phyloP scores from a whole-genome alignment of 108 stramenopile genomes.

The Skeletonema grethae region DNA sequence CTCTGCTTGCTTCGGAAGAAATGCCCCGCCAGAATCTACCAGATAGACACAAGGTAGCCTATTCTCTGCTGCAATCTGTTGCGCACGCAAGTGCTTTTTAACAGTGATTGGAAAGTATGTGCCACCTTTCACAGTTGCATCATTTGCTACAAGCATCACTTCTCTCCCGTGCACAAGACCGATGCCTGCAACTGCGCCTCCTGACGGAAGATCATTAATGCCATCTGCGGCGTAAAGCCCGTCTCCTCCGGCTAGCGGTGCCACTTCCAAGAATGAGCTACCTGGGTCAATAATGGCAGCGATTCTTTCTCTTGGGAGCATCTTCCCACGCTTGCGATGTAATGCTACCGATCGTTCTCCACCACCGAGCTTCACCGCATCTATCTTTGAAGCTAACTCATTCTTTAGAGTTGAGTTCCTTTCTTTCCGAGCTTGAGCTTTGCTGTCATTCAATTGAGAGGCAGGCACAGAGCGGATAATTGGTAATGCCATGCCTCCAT shows the following conservation, averaged over 20 bases:
- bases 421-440: slow-evolving; percentile 33
- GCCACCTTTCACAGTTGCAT: slow-evolving; percentile 98
- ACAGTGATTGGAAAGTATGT: slow-evolving; percentile 99
- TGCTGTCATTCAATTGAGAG: slow-evolving; percentile 32
- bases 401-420: slow-evolving; percentile 31
- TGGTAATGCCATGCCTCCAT: slow-evolving; percentile 32
- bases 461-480: slow-evolving; percentile 32
- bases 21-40: slow-evolving; percentile 96
- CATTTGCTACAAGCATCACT: slow-evolving; percentile 98
- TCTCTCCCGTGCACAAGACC: slow-evolving; percentile 86
- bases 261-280: slow-evolving; percentile 94
- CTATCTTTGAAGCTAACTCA: slow-evolving; percentile 30
- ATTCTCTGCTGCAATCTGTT: slow-evolving; percentile 95
- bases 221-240: slow-evolving; percentile 49
- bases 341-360: slow-evolving; percentile 66
- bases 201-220: slow-evolving; percentile 79
- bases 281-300: slow-evolving; percentile 90
- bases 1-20: slow-evolving; percentile 94
- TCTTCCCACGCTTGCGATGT: slow-evolving; percentile 86
- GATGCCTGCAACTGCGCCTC: slow-evolving; percentile 96
- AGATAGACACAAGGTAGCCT: slow-evolving; percentile 95
- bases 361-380: slow-evolving; percentile 54
- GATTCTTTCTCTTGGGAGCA: slow-evolving; percentile 94
- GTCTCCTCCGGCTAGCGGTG: slow-evolving; percentile 85
- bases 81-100: slow-evolving; percentile 98